Evolutionary conservation across 108 stramenopile genomes (phyloP).

Genomic region (Aurantiochytrium sp.): DNA sequence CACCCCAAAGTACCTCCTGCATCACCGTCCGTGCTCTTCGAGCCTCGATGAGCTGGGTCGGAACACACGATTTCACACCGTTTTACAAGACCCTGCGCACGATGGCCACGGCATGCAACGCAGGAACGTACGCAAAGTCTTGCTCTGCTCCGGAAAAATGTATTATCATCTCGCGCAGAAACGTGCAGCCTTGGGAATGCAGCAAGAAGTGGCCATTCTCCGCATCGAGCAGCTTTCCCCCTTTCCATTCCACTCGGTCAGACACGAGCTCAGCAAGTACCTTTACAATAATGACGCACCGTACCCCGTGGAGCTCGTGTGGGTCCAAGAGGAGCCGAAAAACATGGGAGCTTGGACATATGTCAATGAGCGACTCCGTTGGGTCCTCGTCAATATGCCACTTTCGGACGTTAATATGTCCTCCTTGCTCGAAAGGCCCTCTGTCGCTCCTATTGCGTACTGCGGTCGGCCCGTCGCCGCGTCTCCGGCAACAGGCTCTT

Average conservation of each 20-base stretch:
- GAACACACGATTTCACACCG: conserved; percentile 77
- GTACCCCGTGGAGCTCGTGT: conserved; percentile 69
- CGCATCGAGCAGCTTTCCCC: conserved; percentile 96
- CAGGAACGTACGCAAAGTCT: conserved; percentile 64
- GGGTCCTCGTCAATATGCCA: background rate
- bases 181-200: conserved; percentile 58
- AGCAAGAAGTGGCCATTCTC: conserved; percentile 47
- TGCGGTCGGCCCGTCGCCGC: background rate
- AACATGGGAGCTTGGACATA: conserved; percentile 19
- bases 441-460: background rate
- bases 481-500: background rate
- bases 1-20: conserved; percentile 90
- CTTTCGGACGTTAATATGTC: background rate
- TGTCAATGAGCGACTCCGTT: conserved; percentile 50
- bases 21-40: conserved; percentile 75
- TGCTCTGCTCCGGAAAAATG: conserved; percentile 91
- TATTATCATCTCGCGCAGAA: conserved; percentile 90
- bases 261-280: conserved; percentile 61
- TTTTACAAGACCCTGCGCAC: conserved; percentile 59
- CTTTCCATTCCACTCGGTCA: conserved; percentile 88
- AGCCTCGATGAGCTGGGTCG: conserved; percentile 84
- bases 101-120: conserved; percentile 17
- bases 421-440: background rate
- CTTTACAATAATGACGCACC: conserved; percentile 45
- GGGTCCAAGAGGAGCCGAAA: conserved; percentile 78